Conservation (phyloP, 805 yeast species). For the Maudiozyma serrabonitensis region DNA sequence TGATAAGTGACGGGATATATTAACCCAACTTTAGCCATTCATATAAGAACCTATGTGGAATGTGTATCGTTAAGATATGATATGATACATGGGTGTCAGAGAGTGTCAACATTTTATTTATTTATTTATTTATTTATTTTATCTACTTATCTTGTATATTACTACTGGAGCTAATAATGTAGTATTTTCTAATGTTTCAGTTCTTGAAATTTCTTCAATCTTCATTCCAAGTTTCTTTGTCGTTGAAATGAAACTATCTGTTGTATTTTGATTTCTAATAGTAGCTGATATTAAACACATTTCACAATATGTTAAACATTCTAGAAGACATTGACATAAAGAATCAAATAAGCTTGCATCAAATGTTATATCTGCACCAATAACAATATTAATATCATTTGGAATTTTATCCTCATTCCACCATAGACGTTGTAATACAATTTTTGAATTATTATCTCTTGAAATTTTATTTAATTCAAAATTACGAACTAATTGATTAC, state of each 20-base stretch:
- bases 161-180: conserved; percentile 17
- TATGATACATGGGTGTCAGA: conserved; percentile 31
- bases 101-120: conserved; percentile 17
- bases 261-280: conserved; percentile 50
- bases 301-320: conserved; percentile 14
- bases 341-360: conserved; percentile 52
- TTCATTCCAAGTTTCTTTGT: conserved; percentile 19
- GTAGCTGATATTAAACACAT: conserved; percentile 56
- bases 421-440: conserved; percentile 39
- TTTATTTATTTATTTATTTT: background rate
- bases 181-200: background rate
- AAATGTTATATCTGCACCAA: conserved; percentile 73
- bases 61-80: conserved; percentile 3
- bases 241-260: conserved; percentile 33
- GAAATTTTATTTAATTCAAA: conserved; percentile 35
- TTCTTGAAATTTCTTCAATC: conserved; percentile 4
- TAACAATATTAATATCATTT: conserved; percentile 42
- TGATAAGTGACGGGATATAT: conserved; percentile 30
- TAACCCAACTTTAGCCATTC: conserved; percentile 13
- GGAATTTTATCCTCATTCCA: conserved; percentile 46
- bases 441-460: conserved; percentile 3
- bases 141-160: conserved; percentile 7
- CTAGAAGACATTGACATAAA: conserved; percentile 39
- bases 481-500: conserved; percentile 26
- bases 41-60: conserved; percentile 30